phyloP scores from a whole-genome alignment of 257 asterid genomes.

The Solanum pennellii region DNA sequence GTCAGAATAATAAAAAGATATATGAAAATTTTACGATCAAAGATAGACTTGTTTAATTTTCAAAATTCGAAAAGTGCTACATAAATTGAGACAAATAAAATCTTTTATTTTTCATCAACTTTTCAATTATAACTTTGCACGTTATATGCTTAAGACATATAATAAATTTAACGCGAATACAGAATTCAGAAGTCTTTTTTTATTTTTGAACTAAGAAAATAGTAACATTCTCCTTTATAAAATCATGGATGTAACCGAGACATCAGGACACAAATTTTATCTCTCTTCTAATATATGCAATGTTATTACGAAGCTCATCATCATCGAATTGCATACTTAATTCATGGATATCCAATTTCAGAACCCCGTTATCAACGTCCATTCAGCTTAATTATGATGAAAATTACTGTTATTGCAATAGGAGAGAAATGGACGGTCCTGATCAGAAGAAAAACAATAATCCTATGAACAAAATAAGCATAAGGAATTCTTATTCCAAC shows the following conservation, averaged over 20 bases:
- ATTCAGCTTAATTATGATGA: not conserved
- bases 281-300: not conserved
- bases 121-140: no score
- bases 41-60: no score
- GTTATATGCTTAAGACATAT: no score
- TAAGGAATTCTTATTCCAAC: not conserved
- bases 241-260: not conserved
- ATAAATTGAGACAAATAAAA: no score
- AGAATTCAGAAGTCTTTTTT: not conserved
- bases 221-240: not conserved
- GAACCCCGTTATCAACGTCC: not conserved
- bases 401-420: not conserved
- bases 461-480: not conserved
- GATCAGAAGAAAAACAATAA: not conserved
- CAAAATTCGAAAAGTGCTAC: fast-evolving
- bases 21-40: no score
- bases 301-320: not conserved
- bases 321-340: not conserved
- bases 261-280: not conserved
- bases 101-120: no score
- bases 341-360: not conserved
- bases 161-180: no score
- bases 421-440: not conserved
- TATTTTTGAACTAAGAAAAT: not conserved
- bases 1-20: no score